These are phyloP conservation scores for Mycena pura DNA, from an alignment of 768 basidiomycete genomes.

Conservation along the genomic window DNA sequence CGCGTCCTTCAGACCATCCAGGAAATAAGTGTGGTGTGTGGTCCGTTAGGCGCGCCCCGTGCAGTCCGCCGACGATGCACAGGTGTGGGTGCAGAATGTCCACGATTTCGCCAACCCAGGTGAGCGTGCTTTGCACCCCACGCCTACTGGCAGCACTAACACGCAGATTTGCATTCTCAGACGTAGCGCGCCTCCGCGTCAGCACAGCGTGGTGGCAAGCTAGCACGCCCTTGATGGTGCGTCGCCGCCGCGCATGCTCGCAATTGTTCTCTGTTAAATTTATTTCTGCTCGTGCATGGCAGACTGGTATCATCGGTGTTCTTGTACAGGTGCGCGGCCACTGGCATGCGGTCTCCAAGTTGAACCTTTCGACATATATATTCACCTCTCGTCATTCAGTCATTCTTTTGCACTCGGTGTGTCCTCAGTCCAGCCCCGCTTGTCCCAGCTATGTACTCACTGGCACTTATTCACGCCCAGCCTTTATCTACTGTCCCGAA, in stretches of 20 bases:
- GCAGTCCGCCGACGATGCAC: background rate
- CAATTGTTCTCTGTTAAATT: background rate
- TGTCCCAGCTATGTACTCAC: background rate
- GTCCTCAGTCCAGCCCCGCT: too few relatives aligned
- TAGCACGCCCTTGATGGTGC: constrained; percentile 4
- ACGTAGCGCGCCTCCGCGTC: constrained; percentile 3
- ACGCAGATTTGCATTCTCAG: too few relatives aligned
- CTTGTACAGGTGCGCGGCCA: constrained; percentile 5
- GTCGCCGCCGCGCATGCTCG: background rate
- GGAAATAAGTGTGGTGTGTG: background rate
- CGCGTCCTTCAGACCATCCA: background rate
- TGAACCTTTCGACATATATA: background rate
- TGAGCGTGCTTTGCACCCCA: too few relatives aligned
- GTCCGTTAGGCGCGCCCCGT: background rate
- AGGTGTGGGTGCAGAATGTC: constrained; percentile 11
- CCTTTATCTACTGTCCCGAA: constrained; percentile 11
- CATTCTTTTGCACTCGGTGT: constrained; percentile 13
- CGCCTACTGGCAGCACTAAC: too few relatives aligned
- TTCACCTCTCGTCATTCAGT: background rate
- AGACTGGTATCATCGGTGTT: constrained; percentile 13
- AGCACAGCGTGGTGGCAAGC: constrained; percentile 12
- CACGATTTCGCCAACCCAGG: constrained; percentile 10
- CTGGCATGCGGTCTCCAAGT: background rate
- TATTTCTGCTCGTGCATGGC: background rate
- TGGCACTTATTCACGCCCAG: background rate